phyloP scores from a whole-genome alignment of 1,284 basidiomycete species.

The Xanthoconium separans region DNA sequence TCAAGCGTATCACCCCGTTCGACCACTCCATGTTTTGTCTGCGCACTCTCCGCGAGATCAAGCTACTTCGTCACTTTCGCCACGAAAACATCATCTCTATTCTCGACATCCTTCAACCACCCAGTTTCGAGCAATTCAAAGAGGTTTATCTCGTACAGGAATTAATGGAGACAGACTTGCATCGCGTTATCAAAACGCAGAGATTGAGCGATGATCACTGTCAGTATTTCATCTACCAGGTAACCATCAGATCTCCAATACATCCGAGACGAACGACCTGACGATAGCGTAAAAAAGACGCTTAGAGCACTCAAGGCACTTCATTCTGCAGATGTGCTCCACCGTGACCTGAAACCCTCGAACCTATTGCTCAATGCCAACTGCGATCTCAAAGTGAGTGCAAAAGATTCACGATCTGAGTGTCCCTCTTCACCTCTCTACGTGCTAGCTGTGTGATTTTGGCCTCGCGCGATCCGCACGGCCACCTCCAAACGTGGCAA shows the following conservation, averaged over 20 bases:
- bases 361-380: slow-evolving; percentile 93
- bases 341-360: slow-evolving; percentile 90
- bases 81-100: slow-evolving; percentile 75
- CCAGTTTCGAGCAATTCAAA: slow-evolving; percentile 64
- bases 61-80: slow-evolving; percentile 56
- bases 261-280: slow-evolving; percentile 5
- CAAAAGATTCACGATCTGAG: slow-evolving; percentile 2
- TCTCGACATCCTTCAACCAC: slow-evolving; percentile 71
- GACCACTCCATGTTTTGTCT: slow-evolving; percentile 89
- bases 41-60: slow-evolving; percentile 84
- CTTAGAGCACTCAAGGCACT: slow-evolving; percentile 89
- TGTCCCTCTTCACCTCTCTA: slow-evolving; percentile 6
- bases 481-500: slow-evolving; percentile 76
- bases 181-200: slow-evolving; percentile 86
- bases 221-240: slow-evolving; percentile 96
- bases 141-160: slow-evolving; percentile 90
- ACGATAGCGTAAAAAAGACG: slow-evolving; percentile 48
- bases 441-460: slow-evolving; percentile 81
- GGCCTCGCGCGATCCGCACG: slow-evolving; percentile 85
- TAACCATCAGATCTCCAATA: slow-evolving; percentile 31
- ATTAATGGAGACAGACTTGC: slow-evolving; percentile 89
- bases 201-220: slow-evolving; percentile 87
- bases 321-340: slow-evolving; percentile 87
- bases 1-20: slow-evolving; percentile 83
- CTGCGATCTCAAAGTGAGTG: slow-evolving; percentile 84